These are phyloP conservation scores for Carnegiea gigantea DNA, from an alignment of 179 eudicot species.

Conservation along the genomic window DNA sequence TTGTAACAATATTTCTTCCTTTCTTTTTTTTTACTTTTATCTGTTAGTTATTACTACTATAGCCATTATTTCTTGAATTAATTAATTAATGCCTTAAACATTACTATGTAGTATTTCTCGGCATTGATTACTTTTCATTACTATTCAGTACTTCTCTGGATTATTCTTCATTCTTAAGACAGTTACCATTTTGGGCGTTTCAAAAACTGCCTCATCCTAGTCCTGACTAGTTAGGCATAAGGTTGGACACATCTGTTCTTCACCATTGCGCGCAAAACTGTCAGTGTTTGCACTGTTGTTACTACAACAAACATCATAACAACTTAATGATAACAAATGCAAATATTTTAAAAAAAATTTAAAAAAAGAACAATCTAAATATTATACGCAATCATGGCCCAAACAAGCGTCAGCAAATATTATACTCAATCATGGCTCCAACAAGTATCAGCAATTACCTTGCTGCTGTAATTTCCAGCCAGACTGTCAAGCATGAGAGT, in stretches of 20 bases:
- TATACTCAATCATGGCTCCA: constrained; percentile 1
- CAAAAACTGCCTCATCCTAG: background rate
- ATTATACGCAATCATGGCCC: constrained; percentile 6
- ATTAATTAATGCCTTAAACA: background rate
- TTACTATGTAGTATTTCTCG: background rate
- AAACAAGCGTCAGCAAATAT: constrained; percentile 1
- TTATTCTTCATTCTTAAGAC: background rate
- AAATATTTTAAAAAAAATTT: background rate
- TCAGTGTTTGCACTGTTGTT: background rate
- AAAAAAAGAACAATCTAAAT: background rate
- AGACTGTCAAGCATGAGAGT: constrained; percentile 75
- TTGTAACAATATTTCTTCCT: background rate
- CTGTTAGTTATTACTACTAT: background rate
- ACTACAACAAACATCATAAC: background rate
- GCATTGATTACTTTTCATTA: background rate
- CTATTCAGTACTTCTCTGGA: background rate
- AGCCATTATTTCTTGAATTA: background rate
- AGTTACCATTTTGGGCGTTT: background rate
- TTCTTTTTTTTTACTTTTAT: background rate
- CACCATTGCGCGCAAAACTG: background rate
- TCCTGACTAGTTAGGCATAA: background rate
- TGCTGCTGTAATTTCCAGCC: constrained; percentile 97
- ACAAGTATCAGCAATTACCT: constrained; percentile 43
- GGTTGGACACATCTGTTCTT: background rate
- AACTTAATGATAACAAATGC: background rate